Base-by-base conservation (phyloP, 2,329 filamentous ascomycete species). In the Rhynchosporium agropyri region DNA sequence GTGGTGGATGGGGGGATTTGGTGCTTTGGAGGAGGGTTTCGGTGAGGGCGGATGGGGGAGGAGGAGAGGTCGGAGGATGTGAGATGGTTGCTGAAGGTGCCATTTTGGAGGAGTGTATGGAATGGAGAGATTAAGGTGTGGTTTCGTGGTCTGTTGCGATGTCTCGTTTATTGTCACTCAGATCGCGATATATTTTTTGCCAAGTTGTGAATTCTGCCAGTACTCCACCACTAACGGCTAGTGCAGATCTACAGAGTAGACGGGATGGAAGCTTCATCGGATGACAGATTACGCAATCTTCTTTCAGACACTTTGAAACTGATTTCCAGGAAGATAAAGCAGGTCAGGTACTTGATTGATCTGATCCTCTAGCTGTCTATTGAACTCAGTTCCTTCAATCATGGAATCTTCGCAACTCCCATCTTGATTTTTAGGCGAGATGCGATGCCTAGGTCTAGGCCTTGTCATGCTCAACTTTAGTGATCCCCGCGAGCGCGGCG, bases 21-120 rank as follows among this genome's bases (percentile, higher is more conserved):
- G 67, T 63, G 20, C 57, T 43, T 66, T 26, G 31, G 70, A 68
- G 31, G 70, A 68, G 72, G 73, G 73, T 48, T 38, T 65, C 65
- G 62, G 65, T 65, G 15, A 72, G 63, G 20, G 71, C 64, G 29
- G 70, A 73, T 20, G 43, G 29, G 1, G 65, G 60, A 20, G 69
- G 69, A 20, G 20, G 20, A 20, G 20, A 65, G 42, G 4, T 62
- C 63, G 38, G 33, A 5, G 33, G 42, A 36, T 28, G 20, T 20
- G 20, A 20, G 20, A 20, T 20, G 20, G 58, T 66, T 15, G 60
- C 61, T 7, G 66, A 62, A 10, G 67, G 63, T 15, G 51, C 51
- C 51, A 54, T 54, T 15, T 40, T 29, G 12, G 13, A 8, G n/a
- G 5, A 20, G 20, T 46, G n/a, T n/a, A 10, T 46, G 43, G 5